Evolutionary conservation across 352 stramenopile genomes (phyloP), one percentile per base, ranked within the genome.

Genomic region (Globisporangium middletonii): DNA sequence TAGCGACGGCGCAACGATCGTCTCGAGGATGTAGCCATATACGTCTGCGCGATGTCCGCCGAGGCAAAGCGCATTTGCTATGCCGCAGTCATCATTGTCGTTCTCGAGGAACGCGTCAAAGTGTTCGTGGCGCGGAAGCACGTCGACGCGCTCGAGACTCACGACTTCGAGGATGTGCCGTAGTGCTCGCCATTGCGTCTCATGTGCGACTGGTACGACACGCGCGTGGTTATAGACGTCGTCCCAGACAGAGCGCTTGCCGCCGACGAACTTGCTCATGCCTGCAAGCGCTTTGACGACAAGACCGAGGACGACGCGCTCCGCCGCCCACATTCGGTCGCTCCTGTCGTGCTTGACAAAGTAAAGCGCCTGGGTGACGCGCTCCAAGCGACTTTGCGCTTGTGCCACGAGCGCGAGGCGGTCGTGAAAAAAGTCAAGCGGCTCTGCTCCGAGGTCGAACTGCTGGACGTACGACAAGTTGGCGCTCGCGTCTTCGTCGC

Each of bases 391-490:
- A 0, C 16, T 35, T 6, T 37, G 53, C 9, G 56, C 61, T 44
- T 63, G 27, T 26, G 33, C 23, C 13, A 52, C 16, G 23, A 52
- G 28, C 6, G 2, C 23, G 23, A 52, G 47, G 47, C 47, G 47
- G 16, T 52, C 47, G 13, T 16, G 8, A 26, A 38, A 37, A 9
- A 52, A 52, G 16, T 52, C 47, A 15, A 52, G 47, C 47, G 47
- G 47, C n/a, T 52, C 28, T 9, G 18, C 23, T 9, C 47, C 47
- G 15, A 52, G 47, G 16, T 52, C 47, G 47, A 52, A 52, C 15
- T 30, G 23, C 47, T 52, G 47, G n/a, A 27, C 47, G 47, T 33
- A 52, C 28, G 47, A 30, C 9, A 52, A 2, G 28, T 37, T 35
- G 1, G 23, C 19, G 15, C 16, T 37, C 47, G 16, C 47, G 47